Evolutionary conservation across 306 rosid species (phyloP).

Genomic region (Rubus idaeus): DNA sequence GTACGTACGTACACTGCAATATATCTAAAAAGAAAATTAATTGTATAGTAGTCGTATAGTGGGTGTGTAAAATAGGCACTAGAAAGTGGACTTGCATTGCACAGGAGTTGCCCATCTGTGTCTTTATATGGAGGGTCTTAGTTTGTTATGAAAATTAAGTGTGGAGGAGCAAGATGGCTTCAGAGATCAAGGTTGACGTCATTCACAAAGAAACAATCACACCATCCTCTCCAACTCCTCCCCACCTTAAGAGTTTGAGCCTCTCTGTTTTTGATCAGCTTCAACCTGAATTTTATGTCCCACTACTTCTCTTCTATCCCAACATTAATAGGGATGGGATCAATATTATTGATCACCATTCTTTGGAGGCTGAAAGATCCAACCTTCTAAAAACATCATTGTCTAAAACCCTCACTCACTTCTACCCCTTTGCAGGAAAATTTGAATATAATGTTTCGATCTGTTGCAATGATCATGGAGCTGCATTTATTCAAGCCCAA

Average conservation of each 20-base stretch:
- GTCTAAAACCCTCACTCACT: conserved; percentile 40
- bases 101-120: too few relatives aligned
- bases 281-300: background rate
- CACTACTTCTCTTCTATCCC: conserved; percentile 16
- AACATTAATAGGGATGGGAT: background rate
- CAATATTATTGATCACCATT: background rate
- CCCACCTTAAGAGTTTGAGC: conserved; percentile 3
- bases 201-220: conserved; percentile 14
- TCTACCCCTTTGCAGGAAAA: conserved; percentile 55
- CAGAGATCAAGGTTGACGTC: conserved; percentile 19
- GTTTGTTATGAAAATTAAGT: too few relatives aligned
- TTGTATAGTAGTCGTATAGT: too few relatives aligned
- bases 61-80: too few relatives aligned
- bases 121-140: too few relatives aligned
- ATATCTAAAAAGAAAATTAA: too few relatives aligned
- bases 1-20: too few relatives aligned
- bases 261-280: conserved; percentile 29
- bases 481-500: too few relatives aligned
- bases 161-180: conserved; percentile 12
- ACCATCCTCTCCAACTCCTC: conserved; percentile 36
- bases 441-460: conserved; percentile 30
- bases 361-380: conserved; percentile 8
- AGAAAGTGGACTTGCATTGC: too few relatives aligned
- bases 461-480: conserved; percentile 51
- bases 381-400: conserved; percentile 41